A percentile compares a stretch with the other conserved stretches of the same genome.
These are phyloP conservation scores for Trichophyton verrucosum DNA, from an alignment of 2,329 filamentous ascomycete genomes.

Conservation along the genomic window DNA sequence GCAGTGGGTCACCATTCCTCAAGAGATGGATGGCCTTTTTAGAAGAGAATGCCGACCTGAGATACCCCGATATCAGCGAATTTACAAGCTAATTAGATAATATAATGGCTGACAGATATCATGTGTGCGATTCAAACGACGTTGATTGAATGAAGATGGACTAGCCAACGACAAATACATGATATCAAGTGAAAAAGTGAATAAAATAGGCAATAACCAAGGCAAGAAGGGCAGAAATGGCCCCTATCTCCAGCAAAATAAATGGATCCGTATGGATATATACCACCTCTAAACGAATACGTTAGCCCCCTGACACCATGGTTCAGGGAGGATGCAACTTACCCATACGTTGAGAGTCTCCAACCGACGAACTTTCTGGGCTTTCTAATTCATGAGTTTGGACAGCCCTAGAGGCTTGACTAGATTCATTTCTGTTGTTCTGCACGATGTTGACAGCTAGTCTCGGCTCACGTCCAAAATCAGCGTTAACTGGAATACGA, in stretches of 20 bases:
- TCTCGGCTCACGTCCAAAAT: background rate
- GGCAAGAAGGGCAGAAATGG: background rate
- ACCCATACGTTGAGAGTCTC: background rate
- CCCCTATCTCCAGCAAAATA: background rate
- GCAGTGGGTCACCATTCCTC: constrained; percentile 71
- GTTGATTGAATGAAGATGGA: background rate
- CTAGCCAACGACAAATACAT: background rate
- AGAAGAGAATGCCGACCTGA: constrained; percentile 77
- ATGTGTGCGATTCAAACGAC: background rate
- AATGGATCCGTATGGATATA: background rate
- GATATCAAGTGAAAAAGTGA: background rate
- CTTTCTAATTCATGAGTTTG: background rate
- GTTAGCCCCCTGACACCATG: background rate
- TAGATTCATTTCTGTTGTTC: background rate
- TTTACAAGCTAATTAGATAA: constrained; percentile 16
- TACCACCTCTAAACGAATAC: background rate
- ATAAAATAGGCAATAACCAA: background rate
- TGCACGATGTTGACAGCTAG: background rate
- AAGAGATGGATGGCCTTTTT: constrained; percentile 84
- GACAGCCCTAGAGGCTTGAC: background rate
- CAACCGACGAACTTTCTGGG: no score
- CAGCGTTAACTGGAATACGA: background rate
- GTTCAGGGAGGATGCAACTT: background rate
- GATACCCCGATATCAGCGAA: constrained; percentile 59
- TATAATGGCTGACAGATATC: background rate